A percentile compares a stretch with the other conserved stretches of the same genome.
Conservation (phyloP, 106 monocot species). For the Iris macrosiphon region DNA sequence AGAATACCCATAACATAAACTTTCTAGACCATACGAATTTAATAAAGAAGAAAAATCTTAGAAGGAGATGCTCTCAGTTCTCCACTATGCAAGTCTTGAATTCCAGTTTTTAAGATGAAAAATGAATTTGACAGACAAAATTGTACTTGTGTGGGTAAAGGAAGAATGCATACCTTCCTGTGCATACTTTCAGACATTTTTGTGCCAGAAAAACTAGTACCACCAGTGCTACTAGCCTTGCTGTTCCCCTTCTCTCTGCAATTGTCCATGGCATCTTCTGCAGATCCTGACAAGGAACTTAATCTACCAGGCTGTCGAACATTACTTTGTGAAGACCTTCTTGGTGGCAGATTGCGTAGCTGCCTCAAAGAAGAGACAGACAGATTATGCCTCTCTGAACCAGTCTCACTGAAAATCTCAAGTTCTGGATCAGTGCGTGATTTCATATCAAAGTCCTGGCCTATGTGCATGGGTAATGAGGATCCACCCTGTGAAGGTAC, state of each 20-base stretch:
- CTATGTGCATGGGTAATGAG: conserved; percentile 19
- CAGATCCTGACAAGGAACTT: conserved; percentile 40
- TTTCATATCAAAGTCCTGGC: conserved; percentile 29
- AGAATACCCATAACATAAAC: too few relatives aligned
- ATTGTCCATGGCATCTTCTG: conserved; percentile 36
- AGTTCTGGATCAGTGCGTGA: conserved; percentile 27
- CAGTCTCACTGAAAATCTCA: conserved; percentile 22
- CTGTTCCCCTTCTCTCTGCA: conserved; percentile 65
- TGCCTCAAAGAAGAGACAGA: conserved; percentile 26
- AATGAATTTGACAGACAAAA: neutral
- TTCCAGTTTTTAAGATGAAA: neutral
- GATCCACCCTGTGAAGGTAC: conserved; percentile 13
- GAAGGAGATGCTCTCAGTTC: too few relatives aligned
- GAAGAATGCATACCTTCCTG: conserved; percentile 56
- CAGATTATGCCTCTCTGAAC: conserved; percentile 24
- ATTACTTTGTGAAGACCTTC: conserved; percentile 31
- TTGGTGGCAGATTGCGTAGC: conserved; percentile 36
- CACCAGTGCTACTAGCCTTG: conserved; percentile 19
- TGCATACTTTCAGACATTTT: conserved; percentile 72
- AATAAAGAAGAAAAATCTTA: too few relatives aligned
- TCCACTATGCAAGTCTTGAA: too few relatives aligned
- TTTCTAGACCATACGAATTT: too few relatives aligned
- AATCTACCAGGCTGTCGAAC: conserved; percentile 36
- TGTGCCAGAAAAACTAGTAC: conserved; percentile 15
- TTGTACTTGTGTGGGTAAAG: conserved; percentile 13